Base-by-base conservation (phyloP, 2,329 filamentous ascomycete genomes). In the Calonectria pteridis region DNA sequence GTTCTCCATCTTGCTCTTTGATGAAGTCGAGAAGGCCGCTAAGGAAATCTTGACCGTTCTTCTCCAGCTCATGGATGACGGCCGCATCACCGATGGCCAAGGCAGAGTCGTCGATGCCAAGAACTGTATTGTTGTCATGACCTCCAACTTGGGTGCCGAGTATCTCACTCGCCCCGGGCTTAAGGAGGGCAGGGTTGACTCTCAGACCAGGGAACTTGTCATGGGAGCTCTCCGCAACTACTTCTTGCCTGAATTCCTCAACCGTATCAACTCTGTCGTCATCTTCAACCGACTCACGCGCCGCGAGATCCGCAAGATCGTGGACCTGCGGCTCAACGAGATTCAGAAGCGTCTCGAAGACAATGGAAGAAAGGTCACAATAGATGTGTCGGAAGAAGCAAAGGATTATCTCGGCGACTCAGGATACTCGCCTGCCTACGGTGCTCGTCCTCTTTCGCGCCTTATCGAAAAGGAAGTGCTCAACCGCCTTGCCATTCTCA, bases 101-200 rank as follows among this genome's bases (percentile, higher is more conserved):
- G 97, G 97, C 83, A 93, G 97, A 84, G 90, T 98, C 64, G 93
- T 99, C 69, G 97, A 99, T 81, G 97, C 96, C 74, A 95, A 93
- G 86, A 99, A 99, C 89, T 98, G 96, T 84, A 98, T 99, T 79
- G 96, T 99, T 53, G 97, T 99, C 85, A 98, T 99, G 95, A 99
- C 97, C 0, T 98, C 95, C 81, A 99, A 99, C 87, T 86, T 99
- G 75, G 97, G 97, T 77, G 97, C 97, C 37, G 97, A 98, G 84
- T 98, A 93, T 84, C 93, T 99, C n/a, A 88, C 94, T 49, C 93
- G 95, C 28, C 93, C 94, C 20, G 92, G 93, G 69, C 91, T 91
- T 66, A 91, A 93, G 67, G 94, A 97, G 79, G 96, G 96, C 80
- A 93, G 89, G 82, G 97, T 99, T 78, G 97, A 99, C 79, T 89